Evolutionary conservation across 129 eudicot genomes (phyloP).

Genomic region (Apium graveolens): DNA sequence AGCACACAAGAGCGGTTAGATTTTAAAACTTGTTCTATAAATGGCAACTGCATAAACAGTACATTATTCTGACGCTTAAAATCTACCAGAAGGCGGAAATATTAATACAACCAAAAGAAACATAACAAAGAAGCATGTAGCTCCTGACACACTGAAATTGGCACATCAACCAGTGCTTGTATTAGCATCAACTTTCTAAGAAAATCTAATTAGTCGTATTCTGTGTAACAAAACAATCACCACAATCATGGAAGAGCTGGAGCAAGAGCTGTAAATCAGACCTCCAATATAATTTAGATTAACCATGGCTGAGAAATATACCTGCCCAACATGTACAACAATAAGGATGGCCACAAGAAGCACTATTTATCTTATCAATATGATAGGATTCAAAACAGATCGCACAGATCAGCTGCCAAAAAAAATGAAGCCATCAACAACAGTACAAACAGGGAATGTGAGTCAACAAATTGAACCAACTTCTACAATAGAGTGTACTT

Average conservation of each 20-base stretch:
- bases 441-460: neutral
- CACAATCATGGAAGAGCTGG: neutral
- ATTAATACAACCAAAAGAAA: neutral
- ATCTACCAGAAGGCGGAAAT: neutral
- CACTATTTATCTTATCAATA: conserved; percentile 32
- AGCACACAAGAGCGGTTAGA: neutral
- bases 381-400: conserved; percentile 73
- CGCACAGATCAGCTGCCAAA: conserved; percentile 67
- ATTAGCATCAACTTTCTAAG: neutral
- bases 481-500: conserved; percentile 31
- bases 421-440: neutral
- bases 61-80: neutral
- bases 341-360: conserved; percentile 80
- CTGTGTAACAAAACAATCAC: neutral
- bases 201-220: neutral
- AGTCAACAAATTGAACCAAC: neutral
- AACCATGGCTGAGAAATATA: conserved; percentile 15
- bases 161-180: neutral
- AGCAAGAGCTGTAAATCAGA: neutral
- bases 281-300: neutral
- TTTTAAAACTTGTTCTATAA: neutral
- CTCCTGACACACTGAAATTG: neutral
- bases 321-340: conserved; percentile 89
- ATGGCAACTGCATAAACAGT: neutral
- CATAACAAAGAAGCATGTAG: neutral